Base-by-base conservation (phyloP, 305 asterid genomes). In the Solanum chacoense region DNA sequence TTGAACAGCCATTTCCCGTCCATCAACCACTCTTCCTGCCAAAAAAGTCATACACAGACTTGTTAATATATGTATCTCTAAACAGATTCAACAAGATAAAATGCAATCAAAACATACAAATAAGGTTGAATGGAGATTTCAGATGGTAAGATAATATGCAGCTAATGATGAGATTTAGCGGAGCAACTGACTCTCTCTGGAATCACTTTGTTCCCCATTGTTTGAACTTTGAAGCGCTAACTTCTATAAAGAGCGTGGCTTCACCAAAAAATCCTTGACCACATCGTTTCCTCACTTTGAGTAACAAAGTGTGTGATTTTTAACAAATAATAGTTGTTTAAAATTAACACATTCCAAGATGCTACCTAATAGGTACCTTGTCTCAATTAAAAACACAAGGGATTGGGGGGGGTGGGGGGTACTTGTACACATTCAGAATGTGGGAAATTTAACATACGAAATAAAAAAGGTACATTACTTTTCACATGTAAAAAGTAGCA, bases 1-100 rank as follows among this genome's bases (percentile, higher is more conserved):
- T 40, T 97, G 99, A 76, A 97, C 99, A 95, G 94, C 96, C 78
- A 97, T 97, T 91, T 97, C 98, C 92, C 99, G 92, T 50, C 99
- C 99, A 90, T 95, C 99, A 84, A 97, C 99, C 85, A 94, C 94
- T 91, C 94, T 95, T 90, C 99, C 99, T 97, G 84, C 85, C 73
- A 83, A 83, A 31, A 28, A 50, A 3, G 11, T 3, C 87, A 50
- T 6, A 45, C 0, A 29, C 7, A 31, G 12, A 4, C 40, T 11
- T 31, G 2, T 31, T 38, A 18, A 24, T 0, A 78, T 78, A 24
- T 78, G 59, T 37, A 37, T 24, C 85, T 37, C 34, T 37, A 72
- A 45, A 71, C 14, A 9, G 1, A 85, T 28, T n/a, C 67, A 86
- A 20, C 18, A 40, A 37, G 20, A 86, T 24, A 16, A 20, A 37